Evolutionary conservation across 148 eudicot species (phyloP), one percentile per base, ranked within the genome.

Genomic region (Spergularia marina): DNA sequence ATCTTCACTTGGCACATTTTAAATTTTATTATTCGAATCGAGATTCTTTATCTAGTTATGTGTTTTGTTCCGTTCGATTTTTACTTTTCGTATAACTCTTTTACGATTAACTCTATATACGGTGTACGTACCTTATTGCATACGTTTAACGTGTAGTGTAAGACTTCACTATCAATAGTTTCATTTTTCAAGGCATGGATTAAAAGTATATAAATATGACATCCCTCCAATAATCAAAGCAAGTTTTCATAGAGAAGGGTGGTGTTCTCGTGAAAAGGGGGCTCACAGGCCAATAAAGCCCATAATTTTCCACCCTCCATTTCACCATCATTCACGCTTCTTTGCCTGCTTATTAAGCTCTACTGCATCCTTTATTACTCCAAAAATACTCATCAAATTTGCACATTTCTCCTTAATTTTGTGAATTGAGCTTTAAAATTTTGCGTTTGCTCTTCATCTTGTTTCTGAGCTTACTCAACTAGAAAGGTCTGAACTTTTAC

Each of bases 231-330:
- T 51, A 13, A 25, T 23, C 39, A 70, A 23, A 53, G n/a, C n/a
- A n/a, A n/a, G 41, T 30, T 53, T 39, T 15, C 41, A 68, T 68
- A 76, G 51, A 68, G 71, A 66, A 53, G 60, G 44, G 11, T 44
- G 61, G 70, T 34, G 30, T 17, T 49, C 76, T 65, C 75, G 78
- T 74, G 78, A 67, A 61, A 66, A 59, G 72, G 58, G 76, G 82
- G 72, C 80, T 76, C 83, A 77, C 83, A 72, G 0, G 72, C 76
- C 79, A 80, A 80, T 71, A 80, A 63, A 75, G 20, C 77, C 77
- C 76, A 58, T 72, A 34, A 49, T 71, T 75, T 75, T 40, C 41
- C 73, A 36, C 78, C 59, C 65, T 53, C 13, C 57, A 76, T 69
- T 62, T 63, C 82, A 75, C 82, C 77, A 65, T 76, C 66, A 67